Evolutionary conservation across 169 alveolate genomes (phyloP), one percentile per base, ranked within the genome.

Genomic region (Plasmodium gonderi): DNA sequence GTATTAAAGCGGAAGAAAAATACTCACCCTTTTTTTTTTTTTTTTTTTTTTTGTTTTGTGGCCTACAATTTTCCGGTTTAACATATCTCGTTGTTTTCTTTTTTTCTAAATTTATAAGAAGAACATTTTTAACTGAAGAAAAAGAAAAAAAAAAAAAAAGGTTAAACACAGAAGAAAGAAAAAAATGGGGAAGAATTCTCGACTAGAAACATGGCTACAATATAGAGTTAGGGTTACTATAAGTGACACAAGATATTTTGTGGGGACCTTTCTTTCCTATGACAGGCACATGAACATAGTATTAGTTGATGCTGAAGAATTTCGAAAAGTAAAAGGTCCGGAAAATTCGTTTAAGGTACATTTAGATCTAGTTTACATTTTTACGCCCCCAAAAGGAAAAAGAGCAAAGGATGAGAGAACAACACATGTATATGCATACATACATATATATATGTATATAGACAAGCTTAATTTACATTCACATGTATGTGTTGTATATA

Each of bases 251-350:
- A 93, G 99, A 68, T 95, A 96, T 95, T 96, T 98, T 94, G 99
- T 99, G 44, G 99, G 99, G 23, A 98, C 99, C 26, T 97, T 99
- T 92, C 96, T 99, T 91, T 99, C 99, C n/a, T 99, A 98, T 92
- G 99, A 99, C 95, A 98, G 98, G 91, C 99, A 99, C 95, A 97
- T 99, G 99, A 99, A 99, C 95, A 82, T 98, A 49, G 99, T 98
- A 33, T 97, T 99, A 82, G 97, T 99, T 23, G 99, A 99, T 76
- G 97, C 99, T 14, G 99, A 99, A 96, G 99, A 99, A 95, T 98
- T 97, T 97, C 95, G 99, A 80, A 92, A 95, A 90, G 97, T 98
- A 60, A 97, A 97, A 92, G 49, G 80, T 72, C 91, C 85, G 54
- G 96, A 82, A 26, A 92, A 80, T 47, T 51, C 89, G 20, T 49